Percentiles rank a stretch among this genome's conserved stretches.
Evolutionary conservation across 1,139 yeast genomes (phyloP).

Genomic region (Yamadazyma buinensis): DNA sequence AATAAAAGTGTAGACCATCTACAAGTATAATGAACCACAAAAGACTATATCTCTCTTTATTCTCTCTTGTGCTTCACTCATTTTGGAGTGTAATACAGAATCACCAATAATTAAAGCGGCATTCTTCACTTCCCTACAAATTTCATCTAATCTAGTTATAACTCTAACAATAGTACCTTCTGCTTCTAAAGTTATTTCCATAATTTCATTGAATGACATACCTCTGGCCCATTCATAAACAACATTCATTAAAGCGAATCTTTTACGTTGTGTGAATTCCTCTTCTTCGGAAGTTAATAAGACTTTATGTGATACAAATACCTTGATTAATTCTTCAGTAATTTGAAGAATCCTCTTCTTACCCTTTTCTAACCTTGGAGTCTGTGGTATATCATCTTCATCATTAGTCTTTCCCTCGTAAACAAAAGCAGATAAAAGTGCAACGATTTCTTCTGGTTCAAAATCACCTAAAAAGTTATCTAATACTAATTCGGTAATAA

Average conservation of each 20-base stretch:
- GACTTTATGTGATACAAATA: conserved; percentile 68
- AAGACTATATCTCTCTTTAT: conserved; percentile 96
- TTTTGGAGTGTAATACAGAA: conserved; percentile 77
- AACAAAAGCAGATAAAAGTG: conserved; percentile 84
- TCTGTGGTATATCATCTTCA: conserved; percentile 57
- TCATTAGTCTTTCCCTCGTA: conserved; percentile 79
- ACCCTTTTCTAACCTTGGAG: conserved; percentile 84
- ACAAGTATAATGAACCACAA: conserved; percentile 90
- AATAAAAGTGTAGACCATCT: conserved; percentile 11
- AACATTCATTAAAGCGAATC: conserved; percentile 89
- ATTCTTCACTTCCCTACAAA: conserved; percentile 89
- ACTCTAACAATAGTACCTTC: conserved; percentile 99
- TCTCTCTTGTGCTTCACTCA: conserved; percentile 89
- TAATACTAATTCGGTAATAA: conserved; percentile 80
- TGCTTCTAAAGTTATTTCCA: conserved; percentile 82
- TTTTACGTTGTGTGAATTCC: conserved; percentile 72
- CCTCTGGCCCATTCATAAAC: conserved; percentile 99
- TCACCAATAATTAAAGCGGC: conserved; percentile 96
- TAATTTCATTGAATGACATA: conserved; percentile 83
- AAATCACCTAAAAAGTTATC: conserved; percentile 91
- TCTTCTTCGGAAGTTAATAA: conserved; percentile 80
- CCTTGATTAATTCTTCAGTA: conserved; percentile 57
- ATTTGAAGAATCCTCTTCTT: conserved; percentile 66
- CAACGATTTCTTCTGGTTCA: conserved; percentile 95
- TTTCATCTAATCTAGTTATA: conserved; percentile 88